A percentile compares a stretch with the other conserved stretches of the same genome.
phyloP scores from a whole-genome alignment of 345 rosid species.

The Jatropha curcas region DNA sequence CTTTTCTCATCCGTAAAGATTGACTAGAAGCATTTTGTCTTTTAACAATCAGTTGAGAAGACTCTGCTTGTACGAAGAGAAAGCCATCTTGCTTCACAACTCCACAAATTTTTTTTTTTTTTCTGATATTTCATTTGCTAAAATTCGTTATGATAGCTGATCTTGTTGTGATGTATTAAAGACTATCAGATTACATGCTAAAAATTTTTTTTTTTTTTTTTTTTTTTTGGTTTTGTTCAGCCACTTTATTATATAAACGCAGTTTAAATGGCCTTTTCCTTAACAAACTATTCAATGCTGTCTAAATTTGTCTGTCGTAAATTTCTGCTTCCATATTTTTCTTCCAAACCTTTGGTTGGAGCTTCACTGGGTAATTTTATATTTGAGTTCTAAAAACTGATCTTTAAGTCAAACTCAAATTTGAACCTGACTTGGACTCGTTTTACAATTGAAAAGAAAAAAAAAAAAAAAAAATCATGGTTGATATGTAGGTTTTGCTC shows the following conservation, averaged over 20 bases:
- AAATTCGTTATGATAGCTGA: slow-evolving; percentile 18
- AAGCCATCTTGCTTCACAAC: not conserved
- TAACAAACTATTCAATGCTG: not conserved
- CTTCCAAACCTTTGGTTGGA: too few relatives aligned
- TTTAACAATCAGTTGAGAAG: slow-evolving; percentile 13
- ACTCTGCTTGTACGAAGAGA: slow-evolving; percentile 16
- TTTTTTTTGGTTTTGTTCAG: too few relatives aligned
- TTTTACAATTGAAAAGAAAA: too few relatives aligned
- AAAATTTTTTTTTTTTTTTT: not conserved
- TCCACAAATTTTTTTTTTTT: slow-evolving; percentile 7
- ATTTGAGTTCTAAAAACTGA: too few relatives aligned
- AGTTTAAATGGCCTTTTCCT: not conserved
- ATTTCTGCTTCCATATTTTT: too few relatives aligned
- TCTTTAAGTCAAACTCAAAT: too few relatives aligned
- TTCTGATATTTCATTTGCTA: not conserved
- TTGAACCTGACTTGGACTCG: too few relatives aligned
- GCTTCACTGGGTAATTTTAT: too few relatives aligned
- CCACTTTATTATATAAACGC: too few relatives aligned
- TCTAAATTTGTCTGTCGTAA: too few relatives aligned
- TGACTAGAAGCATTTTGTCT: slow-evolving; percentile 39
- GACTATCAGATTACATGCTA: slow-evolving; percentile 6
- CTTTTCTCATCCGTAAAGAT: slow-evolving; percentile 85
- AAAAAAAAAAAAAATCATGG: too few relatives aligned
- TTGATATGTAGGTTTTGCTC: too few relatives aligned
- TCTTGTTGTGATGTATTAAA: slow-evolving; percentile 16